phyloP scores from a whole-genome alignment of 2,329 filamentous ascomycete species.

The Calonectria fujianensis region DNA sequence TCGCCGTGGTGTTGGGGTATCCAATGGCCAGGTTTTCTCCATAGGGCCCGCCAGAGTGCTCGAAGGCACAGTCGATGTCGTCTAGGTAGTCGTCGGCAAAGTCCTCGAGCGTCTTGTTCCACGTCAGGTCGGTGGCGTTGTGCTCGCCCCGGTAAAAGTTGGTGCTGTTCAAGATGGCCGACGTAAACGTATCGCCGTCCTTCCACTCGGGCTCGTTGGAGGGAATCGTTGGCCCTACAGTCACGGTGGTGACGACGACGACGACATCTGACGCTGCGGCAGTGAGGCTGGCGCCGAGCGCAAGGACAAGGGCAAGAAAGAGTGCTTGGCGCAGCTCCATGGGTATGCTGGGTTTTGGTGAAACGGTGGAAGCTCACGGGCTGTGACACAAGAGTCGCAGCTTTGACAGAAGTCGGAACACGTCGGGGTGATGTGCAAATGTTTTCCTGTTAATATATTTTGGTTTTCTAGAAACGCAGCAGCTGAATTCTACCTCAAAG shows the following conservation, averaged over 20 bases:
- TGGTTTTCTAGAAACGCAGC: neutral
- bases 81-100: constrained; percentile 72
- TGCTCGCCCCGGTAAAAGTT: constrained; percentile 80
- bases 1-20: constrained; percentile 74
- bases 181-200: constrained; percentile 63
- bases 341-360: constrained; percentile 12
- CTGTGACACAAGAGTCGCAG: constrained; percentile 21
- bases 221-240: constrained; percentile 58
- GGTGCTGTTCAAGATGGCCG: constrained; percentile 78
- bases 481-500: neutral
- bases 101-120: constrained; percentile 78
- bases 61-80: constrained; percentile 66
- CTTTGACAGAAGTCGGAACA: constrained; percentile 1
- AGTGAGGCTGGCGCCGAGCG: constrained; percentile 37
- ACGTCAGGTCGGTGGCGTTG: constrained; percentile 74
- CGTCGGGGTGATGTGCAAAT: neutral
- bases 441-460: constrained; percentile 9
- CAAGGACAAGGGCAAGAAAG: constrained; percentile 35
- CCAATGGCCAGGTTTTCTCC: constrained; percentile 86
- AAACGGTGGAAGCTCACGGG: constrained; percentile 12
- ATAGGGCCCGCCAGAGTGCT: constrained; percentile 77
- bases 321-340: constrained; percentile 31
- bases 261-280: constrained; percentile 33
- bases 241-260: constrained; percentile 59
- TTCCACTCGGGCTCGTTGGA: constrained; percentile 60